Evolutionary conservation across 1,284 basidiomycete species (phyloP), one percentile per base, ranked within the genome.

Genomic region (Austroboletus novae-zelandiae): DNA sequence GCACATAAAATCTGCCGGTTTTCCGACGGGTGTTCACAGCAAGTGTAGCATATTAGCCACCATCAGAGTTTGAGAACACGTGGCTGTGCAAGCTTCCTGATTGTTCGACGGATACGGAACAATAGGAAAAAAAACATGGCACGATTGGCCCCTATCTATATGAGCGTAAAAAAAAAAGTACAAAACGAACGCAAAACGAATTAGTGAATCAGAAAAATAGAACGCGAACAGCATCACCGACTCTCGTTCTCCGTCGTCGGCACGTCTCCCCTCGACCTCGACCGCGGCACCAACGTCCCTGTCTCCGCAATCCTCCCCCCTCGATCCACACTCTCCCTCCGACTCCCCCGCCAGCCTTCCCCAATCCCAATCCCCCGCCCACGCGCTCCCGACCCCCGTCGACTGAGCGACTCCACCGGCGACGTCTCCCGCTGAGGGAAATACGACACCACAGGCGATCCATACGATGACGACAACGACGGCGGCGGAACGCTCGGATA

Each of bases 401-500:
- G 70, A 60, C 81, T 80, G 40, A 74, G 64, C 8, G 77, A 71
- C 51, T 80, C 80, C 11, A 69, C 69, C 10, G 81, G 79, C 7
- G 79, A 81, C 30, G 69, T 54, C 31, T 77, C 76, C 29, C 71
- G 68, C 53, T 71, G 69, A 9, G 73, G 69, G 50, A 78, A 72
- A 58, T 73, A 75, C 8, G 77, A 71, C 23, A 78, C 71, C 29
- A 74, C 75, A 9, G 81, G 84, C 13, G 81, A 84, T 17, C 84
- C 84, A 54, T 84, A 79, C 5, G 83, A 86, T 8, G 80, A 83
- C 4, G 81, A 83, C 18, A 86, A 65, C 2, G 83, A 85, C 7
- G 85, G 83, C 18, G 85, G 85, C 4, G 82, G 82, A 0, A 84
- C 84, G 9, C 79, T 83, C 2, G 73, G 87, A 63, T 87, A 86